Conservation (phyloP, 1,139 yeast species). For the Sugiyamaella castrensis region DNA sequence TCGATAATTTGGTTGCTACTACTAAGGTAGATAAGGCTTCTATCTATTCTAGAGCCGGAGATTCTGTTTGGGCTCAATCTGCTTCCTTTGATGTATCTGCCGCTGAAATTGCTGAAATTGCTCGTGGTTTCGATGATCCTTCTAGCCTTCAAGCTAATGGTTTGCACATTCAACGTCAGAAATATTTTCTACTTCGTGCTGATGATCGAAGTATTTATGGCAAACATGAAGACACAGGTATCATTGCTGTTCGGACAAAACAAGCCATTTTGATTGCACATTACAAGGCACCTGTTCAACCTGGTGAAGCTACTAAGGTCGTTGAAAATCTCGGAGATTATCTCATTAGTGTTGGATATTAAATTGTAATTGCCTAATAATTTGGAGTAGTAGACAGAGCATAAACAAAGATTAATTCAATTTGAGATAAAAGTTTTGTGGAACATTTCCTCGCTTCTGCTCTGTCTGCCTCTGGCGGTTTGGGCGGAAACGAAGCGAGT, state of each 20-base stretch:
- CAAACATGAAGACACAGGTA: conserved; percentile 82
- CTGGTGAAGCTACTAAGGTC: conserved; percentile 92
- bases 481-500: too few relatives aligned
- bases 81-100: conserved; percentile 65
- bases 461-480: too few relatives aligned
- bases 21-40: conserved; percentile 91
- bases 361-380: conserved; percentile 22
- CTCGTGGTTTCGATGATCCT: conserved; percentile 78
- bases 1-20: conserved; percentile 84
- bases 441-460: too few relatives aligned
- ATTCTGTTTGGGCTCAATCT: conserved; percentile 89
- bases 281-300: conserved; percentile 72
- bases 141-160: conserved; percentile 78
- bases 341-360: conserved; percentile 82
- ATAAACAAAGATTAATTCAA: not conserved
- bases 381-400: not conserved
- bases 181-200: conserved; percentile 84
- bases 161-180: conserved; percentile 77
- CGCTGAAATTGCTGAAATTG: conserved; percentile 70
- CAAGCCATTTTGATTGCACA: conserved; percentile 94
- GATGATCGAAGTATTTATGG: conserved; percentile 94
- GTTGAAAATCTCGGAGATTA: conserved; percentile 96
- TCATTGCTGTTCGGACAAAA: conserved; percentile 86
- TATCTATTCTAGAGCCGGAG: conserved; percentile 91
- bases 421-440: not conserved